Percentiles rank a stretch among this genome's conserved stretches.
These are phyloP conservation scores for Lagenidium giganteum DNA, from an alignment of 352 stramenopile species.

Conservation along the genomic window DNA sequence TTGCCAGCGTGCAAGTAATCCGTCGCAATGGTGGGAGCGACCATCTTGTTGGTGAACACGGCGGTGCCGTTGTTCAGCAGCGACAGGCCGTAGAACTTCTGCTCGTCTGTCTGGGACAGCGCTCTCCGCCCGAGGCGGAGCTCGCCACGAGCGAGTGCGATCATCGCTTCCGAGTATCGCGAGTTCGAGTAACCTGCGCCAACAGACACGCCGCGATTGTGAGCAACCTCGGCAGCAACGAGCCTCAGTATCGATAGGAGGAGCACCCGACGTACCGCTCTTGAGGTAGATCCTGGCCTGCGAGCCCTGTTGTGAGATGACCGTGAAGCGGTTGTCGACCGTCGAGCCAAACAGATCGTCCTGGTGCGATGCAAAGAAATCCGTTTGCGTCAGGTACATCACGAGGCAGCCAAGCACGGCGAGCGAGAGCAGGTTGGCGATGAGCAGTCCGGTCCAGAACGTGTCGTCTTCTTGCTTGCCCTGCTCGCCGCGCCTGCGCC, in stretches of 20 bases:
- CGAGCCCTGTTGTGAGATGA: conserved; percentile 57
- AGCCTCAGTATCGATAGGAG: background rate
- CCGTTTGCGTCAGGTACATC: conserved; percentile 70
- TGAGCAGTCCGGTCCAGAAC: conserved; percentile 73
- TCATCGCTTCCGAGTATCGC: conserved; percentile 60
- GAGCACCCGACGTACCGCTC: conserved; percentile 37
- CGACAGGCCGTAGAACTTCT: conserved; percentile 67
- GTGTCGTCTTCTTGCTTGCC: conserved; percentile 43
- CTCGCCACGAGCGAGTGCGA: conserved; percentile 58
- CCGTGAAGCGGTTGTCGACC: conserved; percentile 77
- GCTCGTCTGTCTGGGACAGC: conserved; percentile 35
- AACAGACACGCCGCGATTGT: background rate
- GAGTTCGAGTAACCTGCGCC: conserved; percentile 64
- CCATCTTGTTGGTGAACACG: conserved; percentile 48
- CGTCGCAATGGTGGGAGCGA: conserved; percentile 53
- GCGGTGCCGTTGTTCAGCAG: conserved; percentile 64
- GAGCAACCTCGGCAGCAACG: background rate
- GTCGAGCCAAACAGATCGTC: conserved; percentile 76
- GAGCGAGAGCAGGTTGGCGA: conserved; percentile 68
- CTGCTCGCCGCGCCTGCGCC: conserved; percentile 35
- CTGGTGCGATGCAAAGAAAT: conserved; percentile 81
- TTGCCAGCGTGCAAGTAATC: conserved; percentile 64
- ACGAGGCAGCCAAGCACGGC: conserved; percentile 48
- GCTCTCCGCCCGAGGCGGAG: conserved; percentile 56
- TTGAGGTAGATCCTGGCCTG: conserved; percentile 75